Evolutionary conservation across 441 rosid genomes (phyloP).

Genomic region (Gossypium schwendimanii): DNA sequence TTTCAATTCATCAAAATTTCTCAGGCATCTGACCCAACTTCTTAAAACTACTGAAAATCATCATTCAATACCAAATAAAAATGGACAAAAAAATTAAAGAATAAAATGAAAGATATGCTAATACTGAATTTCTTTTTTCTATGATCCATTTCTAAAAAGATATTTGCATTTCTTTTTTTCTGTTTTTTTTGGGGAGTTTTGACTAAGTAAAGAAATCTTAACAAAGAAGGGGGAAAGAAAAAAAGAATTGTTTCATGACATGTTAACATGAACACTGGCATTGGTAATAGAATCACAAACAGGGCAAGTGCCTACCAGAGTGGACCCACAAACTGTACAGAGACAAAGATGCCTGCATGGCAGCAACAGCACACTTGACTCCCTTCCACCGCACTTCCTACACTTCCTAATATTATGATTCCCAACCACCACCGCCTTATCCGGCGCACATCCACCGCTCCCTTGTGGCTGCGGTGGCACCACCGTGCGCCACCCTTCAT

Average conservation of each 20-base stretch:
- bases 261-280: conserved; percentile 69
- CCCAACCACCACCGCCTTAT: conserved; percentile 12
- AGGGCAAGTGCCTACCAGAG: conserved; percentile 50
- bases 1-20: too few species aligned
- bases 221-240: background rate
- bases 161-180: conserved; percentile 12
- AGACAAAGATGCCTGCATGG: conserved; percentile 84
- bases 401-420: conserved; percentile 25
- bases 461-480: conserved; percentile 1
- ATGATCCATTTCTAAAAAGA: background rate
- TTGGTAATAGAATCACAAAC: conserved; percentile 50
- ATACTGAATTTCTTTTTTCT: conserved; percentile 1
- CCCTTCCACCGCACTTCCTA: conserved; percentile 54
- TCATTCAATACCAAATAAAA: background rate
- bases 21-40: too few species aligned
- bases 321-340: conserved; percentile 68
- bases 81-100: background rate
- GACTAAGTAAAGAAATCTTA: background rate
- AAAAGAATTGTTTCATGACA: conserved; percentile 32
- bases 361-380: conserved; percentile 61
- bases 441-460: conserved; percentile 11
- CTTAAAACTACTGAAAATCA: background rate
- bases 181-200: background rate
- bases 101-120: background rate
- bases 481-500: background rate